Evolutionary conservation across 305 asterid species (phyloP), one percentile per base, ranked within the genome.

Genomic region (Fraxinus velutina): DNA sequence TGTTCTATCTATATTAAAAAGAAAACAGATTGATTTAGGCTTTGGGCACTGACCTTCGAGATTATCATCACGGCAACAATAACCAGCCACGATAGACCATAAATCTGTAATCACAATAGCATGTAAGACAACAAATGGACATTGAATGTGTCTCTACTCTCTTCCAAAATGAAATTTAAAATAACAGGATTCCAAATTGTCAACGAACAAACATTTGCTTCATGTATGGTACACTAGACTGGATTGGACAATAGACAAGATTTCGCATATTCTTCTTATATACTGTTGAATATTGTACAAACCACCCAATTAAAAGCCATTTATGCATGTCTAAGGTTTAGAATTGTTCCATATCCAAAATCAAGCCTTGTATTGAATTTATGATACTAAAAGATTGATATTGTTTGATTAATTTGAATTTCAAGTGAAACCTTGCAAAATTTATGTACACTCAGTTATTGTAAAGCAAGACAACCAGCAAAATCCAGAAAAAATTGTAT

Each of bases 71-170:
- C 97, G 0, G 93, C 97, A 68, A 92, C 89, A 60, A 96, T 96
- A 80, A 96, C 97, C 73, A 93, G 81, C 99, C 99, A 96, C 9
- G 99, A 96, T 79, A 93, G 88, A 64, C 91, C 97, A 81, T 94
- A 96, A 72, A 96, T 97, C 98, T 95, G 90, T 70, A 77, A 80
- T 24, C 78, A 78, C 42, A 75, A 74, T 39, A 81, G 50, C 21
- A 32, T 27, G 71, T 76, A 78, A 81, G 82, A 79, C 76, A 33
- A 72, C 47, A 72, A 32, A 71, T 34, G n/a, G 24, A 71, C 75
- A 30, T 29, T 0, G 17, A 24, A 24, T 24, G 36, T 2, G 2
- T 64, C 17, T 9, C 36, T 60, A 68, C n/a, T 29, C 4, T 27
- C 37, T 68, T 29, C 37, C 17, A 13, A 68, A 68, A 29, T 15